Conservation (phyloP, 2,329 filamentous ascomycete species). For the Fusarium dimerum region DNA sequence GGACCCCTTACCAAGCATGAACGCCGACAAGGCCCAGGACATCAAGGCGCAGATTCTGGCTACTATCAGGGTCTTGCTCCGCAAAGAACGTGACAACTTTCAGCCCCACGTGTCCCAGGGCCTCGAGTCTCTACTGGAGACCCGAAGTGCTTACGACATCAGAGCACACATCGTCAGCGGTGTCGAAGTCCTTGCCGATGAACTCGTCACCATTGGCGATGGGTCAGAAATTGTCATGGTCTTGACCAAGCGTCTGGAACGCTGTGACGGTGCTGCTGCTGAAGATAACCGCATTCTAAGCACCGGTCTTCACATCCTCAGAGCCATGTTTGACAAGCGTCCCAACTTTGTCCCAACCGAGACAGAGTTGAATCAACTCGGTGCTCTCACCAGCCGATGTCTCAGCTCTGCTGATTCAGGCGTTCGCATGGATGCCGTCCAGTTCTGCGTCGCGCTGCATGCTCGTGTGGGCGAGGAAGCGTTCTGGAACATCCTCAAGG, state of each 20-base stretch:
- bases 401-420: constrained; percentile 62
- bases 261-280: constrained; percentile 40
- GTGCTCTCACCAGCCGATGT: constrained; percentile 54
- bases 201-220: constrained; percentile 68
- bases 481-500: constrained; percentile 70
- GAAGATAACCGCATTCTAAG: constrained; percentile 55
- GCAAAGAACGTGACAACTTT: constrained; percentile 66
- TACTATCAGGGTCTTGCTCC: constrained; percentile 72
- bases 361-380: constrained; percentile 52
- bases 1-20: constrained; percentile 54
- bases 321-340: constrained; percentile 56
- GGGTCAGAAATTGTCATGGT: constrained; percentile 60
- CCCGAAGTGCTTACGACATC: constrained; percentile 66
- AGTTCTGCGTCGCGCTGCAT: constrained; percentile 75
- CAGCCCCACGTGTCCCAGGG: constrained; percentile 67
- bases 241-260: constrained; percentile 50
- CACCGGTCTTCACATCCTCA: constrained; percentile 66
- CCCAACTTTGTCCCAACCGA: constrained; percentile 51
- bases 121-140: constrained; percentile 66
- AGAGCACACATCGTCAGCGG: constrained; percentile 73
- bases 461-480: constrained; percentile 56
- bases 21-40: constrained; percentile 67
- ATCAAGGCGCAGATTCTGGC: constrained; percentile 74
- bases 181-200: constrained; percentile 71
- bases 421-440: constrained; percentile 74